phyloP scores from a whole-genome alignment of 345 rosid genomes.

The Camelina laxa region DNA sequence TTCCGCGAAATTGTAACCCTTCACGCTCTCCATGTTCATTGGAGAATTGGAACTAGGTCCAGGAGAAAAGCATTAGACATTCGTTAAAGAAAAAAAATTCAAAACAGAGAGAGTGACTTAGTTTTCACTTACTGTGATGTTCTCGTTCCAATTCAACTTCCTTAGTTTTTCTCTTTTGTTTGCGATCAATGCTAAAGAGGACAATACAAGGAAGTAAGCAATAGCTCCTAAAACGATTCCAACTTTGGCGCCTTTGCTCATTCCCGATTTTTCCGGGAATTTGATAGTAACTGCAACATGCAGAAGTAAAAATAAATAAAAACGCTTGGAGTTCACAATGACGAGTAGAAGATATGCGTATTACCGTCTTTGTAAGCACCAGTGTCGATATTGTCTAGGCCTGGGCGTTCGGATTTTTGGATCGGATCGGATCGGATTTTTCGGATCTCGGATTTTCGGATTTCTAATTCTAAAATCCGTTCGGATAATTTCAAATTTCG shows the following conservation, averaged over 20 bases:
- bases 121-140: conserved; percentile 31
- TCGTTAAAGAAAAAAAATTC: neutral
- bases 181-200: conserved; percentile 15
- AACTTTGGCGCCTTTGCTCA: conserved; percentile 36
- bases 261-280: conserved; percentile 20
- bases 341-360: conserved; percentile 21
- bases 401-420: too few relatives aligned
- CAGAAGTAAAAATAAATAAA: neutral
- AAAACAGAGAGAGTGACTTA: neutral
- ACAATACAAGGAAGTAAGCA: conserved; percentile 31
- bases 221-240: conserved; percentile 44
- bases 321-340: neutral
- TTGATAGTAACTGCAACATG: conserved; percentile 22
- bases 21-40: conserved; percentile 50
- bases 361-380: conserved; percentile 48
- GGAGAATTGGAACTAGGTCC: conserved; percentile 42
- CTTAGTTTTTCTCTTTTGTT: conserved; percentile 19
- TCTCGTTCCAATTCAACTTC: conserved; percentile 20
- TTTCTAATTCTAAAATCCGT: too few relatives aligned
- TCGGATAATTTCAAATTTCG: too few relatives aligned
- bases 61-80: neutral
- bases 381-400: conserved; percentile 39
- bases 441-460: too few relatives aligned
- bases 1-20: conserved; percentile 50
- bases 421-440: too few relatives aligned